Conservation (phyloP, 495 filamentous ascomycete species). For the Chaetomium tenue region DNA sequence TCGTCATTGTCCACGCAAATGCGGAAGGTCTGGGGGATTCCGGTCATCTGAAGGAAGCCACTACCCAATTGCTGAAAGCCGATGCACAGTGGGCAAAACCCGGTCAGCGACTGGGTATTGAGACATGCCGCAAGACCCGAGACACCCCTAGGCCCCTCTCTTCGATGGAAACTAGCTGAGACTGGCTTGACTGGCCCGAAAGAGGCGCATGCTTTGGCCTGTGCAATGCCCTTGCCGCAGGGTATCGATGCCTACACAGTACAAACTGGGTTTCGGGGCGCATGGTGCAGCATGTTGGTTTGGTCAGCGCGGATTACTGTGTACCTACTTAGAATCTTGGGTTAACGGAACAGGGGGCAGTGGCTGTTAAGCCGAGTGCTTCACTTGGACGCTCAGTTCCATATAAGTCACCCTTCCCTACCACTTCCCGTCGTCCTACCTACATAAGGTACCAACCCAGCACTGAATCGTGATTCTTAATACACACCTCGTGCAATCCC, state of each 20-base stretch:
- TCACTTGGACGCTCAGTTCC: background rate
- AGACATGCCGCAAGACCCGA: background rate
- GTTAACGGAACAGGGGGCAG: slow-evolving; percentile 15
- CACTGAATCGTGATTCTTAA: background rate
- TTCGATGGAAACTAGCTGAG: background rate
- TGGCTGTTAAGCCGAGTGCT: slow-evolving; percentile 31
- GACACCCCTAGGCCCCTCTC: background rate
- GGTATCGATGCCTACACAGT: background rate
- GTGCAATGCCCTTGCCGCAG: slow-evolving; percentile 1
- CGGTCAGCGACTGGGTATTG: background rate
- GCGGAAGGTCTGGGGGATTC: background rate
- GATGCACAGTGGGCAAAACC: background rate
- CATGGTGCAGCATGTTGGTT: slow-evolving; percentile 16
- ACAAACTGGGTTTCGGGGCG: slow-evolving; percentile 3
- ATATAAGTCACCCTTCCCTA: slow-evolving; percentile 21
- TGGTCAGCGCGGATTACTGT: slow-evolving; percentile 1
- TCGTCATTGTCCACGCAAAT: slow-evolving; percentile 13
- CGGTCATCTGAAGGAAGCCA: background rate
- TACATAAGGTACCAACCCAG: background rate
- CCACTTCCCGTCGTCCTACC: background rate
- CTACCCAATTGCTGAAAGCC: slow-evolving; percentile 4
- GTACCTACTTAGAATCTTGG: slow-evolving; percentile 3
- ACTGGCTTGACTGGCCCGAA: too few relatives aligned
- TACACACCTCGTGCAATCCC: background rate
- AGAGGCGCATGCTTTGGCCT: too few relatives aligned